Percentiles rank a stretch among this genome's conserved stretches.
Evolutionary conservation across 1,284 basidiomycete species (phyloP).

Genomic region (Boletellus deceptivus): DNA sequence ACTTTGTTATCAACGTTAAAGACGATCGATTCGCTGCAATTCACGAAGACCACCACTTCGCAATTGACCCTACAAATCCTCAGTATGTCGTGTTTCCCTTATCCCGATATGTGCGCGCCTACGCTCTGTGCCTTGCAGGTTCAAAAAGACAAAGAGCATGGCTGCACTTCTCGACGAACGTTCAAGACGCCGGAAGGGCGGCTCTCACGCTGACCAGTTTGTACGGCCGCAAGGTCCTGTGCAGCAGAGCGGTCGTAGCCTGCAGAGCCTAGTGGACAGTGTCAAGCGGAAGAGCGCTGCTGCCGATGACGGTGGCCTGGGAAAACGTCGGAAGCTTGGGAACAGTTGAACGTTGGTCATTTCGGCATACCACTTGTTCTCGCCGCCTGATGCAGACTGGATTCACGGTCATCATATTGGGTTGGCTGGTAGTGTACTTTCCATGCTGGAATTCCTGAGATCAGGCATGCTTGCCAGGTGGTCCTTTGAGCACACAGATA

Average conservation of each 20-base stretch:
- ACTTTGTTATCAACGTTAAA: constrained; percentile 83
- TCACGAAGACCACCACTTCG: constrained; percentile 89
- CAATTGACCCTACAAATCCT: constrained; percentile 95
- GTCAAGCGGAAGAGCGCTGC: constrained; percentile 75
- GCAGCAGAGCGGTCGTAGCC: constrained; percentile 35
- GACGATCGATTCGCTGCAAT: constrained; percentile 88
- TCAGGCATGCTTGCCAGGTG: too few relatives aligned
- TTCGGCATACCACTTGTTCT: too few relatives aligned
- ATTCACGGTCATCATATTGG: too few relatives aligned
- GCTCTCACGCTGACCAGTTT: constrained; percentile 13
- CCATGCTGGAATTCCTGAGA: too few relatives aligned
- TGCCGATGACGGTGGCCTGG: constrained; percentile 34
- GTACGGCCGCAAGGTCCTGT: constrained; percentile 3
- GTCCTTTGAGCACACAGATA: too few relatives aligned
- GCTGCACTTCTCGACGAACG: constrained; percentile 74
- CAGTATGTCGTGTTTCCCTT: constrained; percentile 56
- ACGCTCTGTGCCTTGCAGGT: constrained; percentile 46
- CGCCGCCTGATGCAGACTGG: too few relatives aligned
- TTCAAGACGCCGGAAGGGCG: constrained; percentile 52
- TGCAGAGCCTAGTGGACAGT: constrained; percentile 75
- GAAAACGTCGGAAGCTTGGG: constrained; percentile 55
- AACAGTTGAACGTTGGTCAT: constrained; percentile 10
- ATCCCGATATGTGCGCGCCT: not conserved
- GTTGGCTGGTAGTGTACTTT: too few relatives aligned
- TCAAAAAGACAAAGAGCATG: constrained; percentile 90